Conservation (phyloP, 371 early-diverging fungal genomes). For the Saksenaea vasiformis region DNA sequence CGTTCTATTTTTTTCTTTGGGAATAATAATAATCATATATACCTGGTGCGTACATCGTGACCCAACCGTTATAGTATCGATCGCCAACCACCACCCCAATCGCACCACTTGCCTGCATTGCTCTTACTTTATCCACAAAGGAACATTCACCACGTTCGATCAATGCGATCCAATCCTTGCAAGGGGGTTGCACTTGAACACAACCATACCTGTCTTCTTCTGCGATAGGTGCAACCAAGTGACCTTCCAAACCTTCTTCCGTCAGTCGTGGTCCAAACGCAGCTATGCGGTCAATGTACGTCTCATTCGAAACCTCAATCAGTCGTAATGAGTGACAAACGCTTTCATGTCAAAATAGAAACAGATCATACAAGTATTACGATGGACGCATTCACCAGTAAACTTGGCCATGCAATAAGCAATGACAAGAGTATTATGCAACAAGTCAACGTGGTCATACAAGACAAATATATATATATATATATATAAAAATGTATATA, state of each 20-base stretch:
- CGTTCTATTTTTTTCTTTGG: background rate
- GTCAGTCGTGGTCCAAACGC: constrained; percentile 68
- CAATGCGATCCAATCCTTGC: constrained; percentile 76
- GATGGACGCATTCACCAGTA: constrained; percentile 1
- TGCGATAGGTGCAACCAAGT: constrained; percentile 35
- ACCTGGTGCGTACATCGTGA: constrained; percentile 93
- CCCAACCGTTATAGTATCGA: constrained; percentile 66
- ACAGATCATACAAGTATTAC: constrained; percentile 8
- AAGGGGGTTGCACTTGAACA: constrained; percentile 21
- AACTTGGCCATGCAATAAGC: background rate
- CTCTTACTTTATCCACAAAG: constrained; percentile 86
- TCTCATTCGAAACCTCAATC: constrained; percentile 58
- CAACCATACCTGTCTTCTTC: constrained; percentile 39
- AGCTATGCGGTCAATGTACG: constrained; percentile 66
- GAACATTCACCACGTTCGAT: constrained; percentile 87
- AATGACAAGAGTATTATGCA: constrained; percentile 10
- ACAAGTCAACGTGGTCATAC: background rate
- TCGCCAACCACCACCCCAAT: constrained; percentile 92
- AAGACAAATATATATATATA: constrained; percentile 7
- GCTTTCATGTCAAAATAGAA: background rate
- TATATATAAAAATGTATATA: background rate
- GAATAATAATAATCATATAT: constrained; percentile 11
- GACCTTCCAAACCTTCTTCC: constrained; percentile 44
- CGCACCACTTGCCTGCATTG: constrained; percentile 87
- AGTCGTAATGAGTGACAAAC: background rate